Evolutionary conservation across 1,139 yeast genomes (phyloP), one percentile per base, ranked within the genome.

Genomic region (Blastobotrys capitulatus): DNA sequence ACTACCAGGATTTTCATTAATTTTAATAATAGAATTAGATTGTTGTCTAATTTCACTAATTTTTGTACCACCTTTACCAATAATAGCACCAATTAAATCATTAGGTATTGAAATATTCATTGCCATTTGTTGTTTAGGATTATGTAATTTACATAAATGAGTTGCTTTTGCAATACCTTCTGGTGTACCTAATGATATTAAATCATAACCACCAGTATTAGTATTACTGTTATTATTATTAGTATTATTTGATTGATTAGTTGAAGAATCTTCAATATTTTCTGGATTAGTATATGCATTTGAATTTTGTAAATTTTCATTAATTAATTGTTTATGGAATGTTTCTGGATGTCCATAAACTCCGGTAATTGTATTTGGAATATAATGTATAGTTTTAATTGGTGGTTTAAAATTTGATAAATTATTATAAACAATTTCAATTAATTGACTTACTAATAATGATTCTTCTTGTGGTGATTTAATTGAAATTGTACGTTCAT

Each of bases 31-130:
- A 36, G 94, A 85, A 38, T 88, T 88, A 45, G 89, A 79, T 44
- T 75, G 77, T 61, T 82, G 80, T 60, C 95, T 75, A 45, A 87
- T 83, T 51, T 89, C 94, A 63, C 83, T 88, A 59, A 87, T 85
- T 65, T 92, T 76, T 19, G 83, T 72, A 37, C 95, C 95, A 57
- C 80, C 80, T 60, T 83, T 84, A 54, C 96, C 96, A 58, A 87
- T 85, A 49, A 87, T 74, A 31, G 94, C 88, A 31, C 95, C 96
- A 45, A 87, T 92, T 65, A 80, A 79, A 49, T 82, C 86, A 61
- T 82, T 82, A 38, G 94, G 88, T 64, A 86, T 82, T 20, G 73
- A 69, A 19, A 81, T 71, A n/a, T 65, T 65, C 49, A 70, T 59
- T 6, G 57, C 52, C 35, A 59, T 37, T 35, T 41, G 50, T 38